Conservation (phyloP, 441 rosid genomes). For the Raphanus hybrid region DNA sequence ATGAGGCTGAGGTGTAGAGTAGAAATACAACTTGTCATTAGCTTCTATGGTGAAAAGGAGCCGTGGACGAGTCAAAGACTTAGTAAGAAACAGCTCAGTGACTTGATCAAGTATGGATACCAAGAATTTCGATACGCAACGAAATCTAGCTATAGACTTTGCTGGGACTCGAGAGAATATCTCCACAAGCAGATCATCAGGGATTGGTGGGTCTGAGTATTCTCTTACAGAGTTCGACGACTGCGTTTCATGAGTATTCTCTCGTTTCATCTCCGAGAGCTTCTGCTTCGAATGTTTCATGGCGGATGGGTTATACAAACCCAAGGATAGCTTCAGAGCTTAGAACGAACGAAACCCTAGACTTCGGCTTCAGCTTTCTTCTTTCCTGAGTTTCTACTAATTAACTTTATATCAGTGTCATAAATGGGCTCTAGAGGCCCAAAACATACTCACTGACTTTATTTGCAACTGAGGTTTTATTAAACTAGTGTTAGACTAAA, state of each 20-base stretch:
- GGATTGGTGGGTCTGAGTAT: not conserved
- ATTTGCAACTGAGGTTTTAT: too few species aligned
- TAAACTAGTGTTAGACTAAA: too few species aligned
- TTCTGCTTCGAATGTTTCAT: not conserved
- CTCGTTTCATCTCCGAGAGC: too few species aligned
- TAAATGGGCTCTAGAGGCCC: not conserved
- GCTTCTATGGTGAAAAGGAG: too few species aligned
- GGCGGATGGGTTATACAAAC: not conserved
- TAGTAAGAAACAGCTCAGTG: too few species aligned
- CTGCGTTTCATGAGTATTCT: constrained; percentile 1
- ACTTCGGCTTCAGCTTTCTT: not conserved
- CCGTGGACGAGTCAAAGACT: too few species aligned
- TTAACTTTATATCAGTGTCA: not conserved
- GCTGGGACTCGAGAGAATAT: not conserved
- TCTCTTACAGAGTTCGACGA: not conserved
- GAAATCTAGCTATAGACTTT: constrained; percentile 15
- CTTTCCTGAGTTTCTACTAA: not conserved
- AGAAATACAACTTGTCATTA: too few species aligned
- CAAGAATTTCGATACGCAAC: constrained; percentile 6
- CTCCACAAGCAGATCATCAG: not conserved
- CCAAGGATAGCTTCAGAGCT: not conserved
- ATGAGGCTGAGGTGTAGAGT: too few species aligned
- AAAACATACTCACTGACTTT: not conserved
- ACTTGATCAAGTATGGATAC: not conserved
- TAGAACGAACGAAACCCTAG: not conserved